Evolutionary conservation across 2,329 filamentous ascomycete species (phyloP).

Genomic region (Hymenoscyphus fraxineus): DNA sequence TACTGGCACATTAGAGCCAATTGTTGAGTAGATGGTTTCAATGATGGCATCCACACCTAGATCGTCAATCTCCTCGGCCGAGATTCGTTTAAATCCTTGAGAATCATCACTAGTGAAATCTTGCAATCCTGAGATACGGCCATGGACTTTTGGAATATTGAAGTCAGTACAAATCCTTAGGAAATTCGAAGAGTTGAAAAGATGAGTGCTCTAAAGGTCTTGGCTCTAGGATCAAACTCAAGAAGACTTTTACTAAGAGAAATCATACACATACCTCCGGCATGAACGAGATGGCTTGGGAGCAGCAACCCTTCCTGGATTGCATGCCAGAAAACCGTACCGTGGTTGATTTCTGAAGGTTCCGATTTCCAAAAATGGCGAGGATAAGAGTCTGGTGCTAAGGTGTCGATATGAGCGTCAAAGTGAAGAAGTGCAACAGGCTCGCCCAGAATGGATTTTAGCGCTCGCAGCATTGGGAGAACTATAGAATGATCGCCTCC

Average conservation of each 20-base stretch:
- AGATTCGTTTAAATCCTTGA: slow-evolving; percentile 31
- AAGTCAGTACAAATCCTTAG: no score
- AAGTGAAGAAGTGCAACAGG: slow-evolving; percentile 32
- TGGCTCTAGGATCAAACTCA: no score
- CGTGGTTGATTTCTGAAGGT: slow-evolving; percentile 33
- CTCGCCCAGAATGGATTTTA: slow-evolving; percentile 31
- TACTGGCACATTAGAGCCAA: slow-evolving; percentile 28
- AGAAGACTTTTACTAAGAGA: no score
- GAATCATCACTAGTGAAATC: slow-evolving; percentile 33
- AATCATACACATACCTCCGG: slow-evolving; percentile 15
- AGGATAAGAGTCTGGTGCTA: slow-evolving; percentile 30
- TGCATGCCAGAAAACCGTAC: slow-evolving; percentile 35
- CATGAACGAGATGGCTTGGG: slow-evolving; percentile 33
- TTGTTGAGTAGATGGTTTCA: slow-evolving; percentile 28
- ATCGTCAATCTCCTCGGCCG: slow-evolving; percentile 29
- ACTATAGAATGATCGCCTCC: slow-evolving; percentile 32
- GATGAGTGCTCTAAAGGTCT: no score
- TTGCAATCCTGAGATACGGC: slow-evolving; percentile 26
- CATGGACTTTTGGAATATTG: no score
- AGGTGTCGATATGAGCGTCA: slow-evolving; percentile 27
- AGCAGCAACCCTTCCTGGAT: slow-evolving; percentile 34
- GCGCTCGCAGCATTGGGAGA: slow-evolving; percentile 31
- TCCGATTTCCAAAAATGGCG: slow-evolving; percentile 29
- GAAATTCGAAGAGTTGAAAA: no score
- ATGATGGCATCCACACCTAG: slow-evolving; percentile 29